Base-by-base conservation (phyloP, 768 basidiomycete species). In the Hypholoma fasciculare region DNA sequence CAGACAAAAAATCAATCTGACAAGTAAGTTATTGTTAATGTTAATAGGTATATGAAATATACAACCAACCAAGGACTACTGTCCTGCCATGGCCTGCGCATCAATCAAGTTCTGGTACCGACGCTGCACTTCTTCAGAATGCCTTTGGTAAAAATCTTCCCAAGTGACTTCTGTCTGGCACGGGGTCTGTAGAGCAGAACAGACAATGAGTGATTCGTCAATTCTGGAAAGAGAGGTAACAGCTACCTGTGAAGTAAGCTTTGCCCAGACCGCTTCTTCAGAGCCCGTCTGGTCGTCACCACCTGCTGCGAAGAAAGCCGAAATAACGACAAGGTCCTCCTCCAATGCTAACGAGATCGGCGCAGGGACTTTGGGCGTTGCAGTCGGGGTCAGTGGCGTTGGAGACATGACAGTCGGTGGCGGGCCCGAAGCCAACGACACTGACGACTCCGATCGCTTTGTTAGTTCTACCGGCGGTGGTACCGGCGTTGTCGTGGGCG, bases 231-330 rank as follows among this genome's bases (percentile, higher is more conserved):
- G 34, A 36, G 39, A 49, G 48, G 58, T 23, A 14, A 3, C 4
- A 68, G 76, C 49, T 59, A 85, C 88, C 73, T 80, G 70, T 52
- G 68, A 65, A 42, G 74, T 72, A 44, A 90, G 67, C 42, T 69
- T 73, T 48, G 69, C 72, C 84, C 86, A 90, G 36, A 86, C 72
- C 3, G 54, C 49, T 0, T 61, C 61, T n/a, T 77, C 65, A 1
- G 69, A 66, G 13, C 74, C 74, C 8, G 72, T 68, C 7, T 80
- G 77, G 4, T 82, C 77, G 11, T 80, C 79, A 40, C 76, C 72
- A 16, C 72, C 76, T 8, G 79, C 81, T 11, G 80, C 81, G 62
- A 89, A 85, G 63, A 87, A 89, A 9, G 69, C 67, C 7, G 81
- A 77, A 38, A 90, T 75, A 3, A 72, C 65, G 16, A 81, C 72